Evolutionary conservation across 2,329 filamentous ascomycete genomes (phyloP), one percentile per base, ranked within the genome.

Genomic region (Epichloe elymi): DNA sequence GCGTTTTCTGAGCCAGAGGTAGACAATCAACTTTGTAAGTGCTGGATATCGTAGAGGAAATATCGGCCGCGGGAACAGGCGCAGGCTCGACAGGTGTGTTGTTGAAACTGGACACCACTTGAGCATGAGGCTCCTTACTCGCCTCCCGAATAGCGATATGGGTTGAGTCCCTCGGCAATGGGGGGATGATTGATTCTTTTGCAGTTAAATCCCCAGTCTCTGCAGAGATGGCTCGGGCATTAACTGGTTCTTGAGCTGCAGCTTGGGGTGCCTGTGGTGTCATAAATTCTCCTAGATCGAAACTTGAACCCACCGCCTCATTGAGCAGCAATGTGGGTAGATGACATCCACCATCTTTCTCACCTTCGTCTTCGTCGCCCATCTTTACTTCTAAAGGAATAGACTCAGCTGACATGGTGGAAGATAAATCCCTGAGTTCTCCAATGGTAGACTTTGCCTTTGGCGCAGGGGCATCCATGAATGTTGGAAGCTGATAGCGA

Each of bases 401-500:
- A 45, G 51, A 38, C 19, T 48, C 33, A 35, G 20, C 30, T 30
- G 52, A 51, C 12, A 42, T 30, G 42, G 26, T 43, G 14, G 53
- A 43, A n/a, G 39, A 53, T 14, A 51, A 11, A n/a, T 53, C 42
- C 20, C 52, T 50, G 17, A 55, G 35, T 48, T 56, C 55, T 43
- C 54, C 53, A 35, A 45, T 44, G 12, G 45, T 51, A 20, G 53
- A 50, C 37, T 53, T 51, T 15, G 51, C 46, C 19, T 46, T 51
- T n/a, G 33, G 14, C 14, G 47, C 26, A 10, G 55, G 50, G 36
- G 50, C 45, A 36, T 52, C 38, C 30, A 56, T 54, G n/a, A 58
- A 45, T 4, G 26, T 55, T 7, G 55, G 56, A 2, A 56, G 46
- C 41, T 52, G 42, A 44, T 55, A 58, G 14, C 55, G 51, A 11